phyloP scores from a whole-genome alignment of 768 basidiomycete genomes.

The Termitomyces eurrhizus region DNA sequence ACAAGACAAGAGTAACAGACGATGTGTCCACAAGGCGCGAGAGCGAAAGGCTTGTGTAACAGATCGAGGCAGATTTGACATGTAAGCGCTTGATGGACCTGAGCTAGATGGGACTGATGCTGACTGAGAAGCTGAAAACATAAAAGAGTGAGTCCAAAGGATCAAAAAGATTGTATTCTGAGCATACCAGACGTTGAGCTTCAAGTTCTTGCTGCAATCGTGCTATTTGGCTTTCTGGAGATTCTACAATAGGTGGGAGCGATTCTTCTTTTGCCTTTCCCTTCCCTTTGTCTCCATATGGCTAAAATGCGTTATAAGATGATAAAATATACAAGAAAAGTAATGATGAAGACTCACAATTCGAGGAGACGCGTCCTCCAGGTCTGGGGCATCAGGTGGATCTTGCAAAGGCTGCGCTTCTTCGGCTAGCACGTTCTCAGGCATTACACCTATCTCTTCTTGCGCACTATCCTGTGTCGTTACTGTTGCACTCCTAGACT shows the following conservation, averaged over 20 bases:
- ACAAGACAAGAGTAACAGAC: slow-evolving; percentile 71
- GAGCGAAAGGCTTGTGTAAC: slow-evolving; percentile 67
- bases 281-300: slow-evolving; percentile 38
- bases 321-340: neutral
- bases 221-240: slow-evolving; percentile 26
- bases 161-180: neutral
- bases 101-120: slow-evolving; percentile 50
- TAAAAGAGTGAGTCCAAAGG: neutral
- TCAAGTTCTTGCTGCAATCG: slow-evolving; percentile 43
- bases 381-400: neutral
- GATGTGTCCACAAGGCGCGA: slow-evolving; percentile 73
- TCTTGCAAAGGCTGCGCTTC: slow-evolving; percentile 2
- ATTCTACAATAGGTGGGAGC: slow-evolving; percentile 15
- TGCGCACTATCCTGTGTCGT: slow-evolving; percentile 8
- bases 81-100: slow-evolving; percentile 60
- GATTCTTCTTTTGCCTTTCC: slow-evolving; percentile 29
- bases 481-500: slow-evolving; percentile 15
- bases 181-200: slow-evolving; percentile 34
- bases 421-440: neutral
- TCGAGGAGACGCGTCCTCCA: slow-evolving; percentile 7
- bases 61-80: slow-evolving; percentile 81
- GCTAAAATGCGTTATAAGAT: neutral
- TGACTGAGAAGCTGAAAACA: slow-evolving; percentile 40
- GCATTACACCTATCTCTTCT: neutral
- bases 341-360: slow-evolving; percentile 17